Percentiles rank a stretch among this genome's conserved stretches.
Evolutionary conservation across 2,329 filamentous ascomycete species (phyloP).

Genomic region (Neopestalotiopsis sp.): DNA sequence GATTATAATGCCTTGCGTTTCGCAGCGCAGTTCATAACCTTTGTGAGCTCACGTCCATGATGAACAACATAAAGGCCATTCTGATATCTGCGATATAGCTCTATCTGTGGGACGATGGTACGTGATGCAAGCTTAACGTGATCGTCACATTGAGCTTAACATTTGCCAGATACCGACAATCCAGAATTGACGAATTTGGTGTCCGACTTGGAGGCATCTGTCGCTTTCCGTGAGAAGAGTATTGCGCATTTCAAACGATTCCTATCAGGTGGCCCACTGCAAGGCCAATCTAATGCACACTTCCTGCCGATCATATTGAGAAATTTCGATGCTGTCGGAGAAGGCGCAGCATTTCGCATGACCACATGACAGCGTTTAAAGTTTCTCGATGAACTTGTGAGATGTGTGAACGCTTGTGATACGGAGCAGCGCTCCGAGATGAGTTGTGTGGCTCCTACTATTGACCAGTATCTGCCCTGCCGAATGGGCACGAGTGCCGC

Average conservation of each 20-base stretch:
- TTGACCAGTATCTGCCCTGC: conserved; percentile 25
- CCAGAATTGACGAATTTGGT: too few species aligned
- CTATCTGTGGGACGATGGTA: too few species aligned
- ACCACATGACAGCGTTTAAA: conserved; percentile 12
- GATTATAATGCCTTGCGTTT: conserved; percentile 20
- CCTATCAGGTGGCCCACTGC: too few species aligned
- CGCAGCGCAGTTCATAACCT: background rate
- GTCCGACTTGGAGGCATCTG: too few species aligned
- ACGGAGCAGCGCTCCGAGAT: conserved; percentile 24
- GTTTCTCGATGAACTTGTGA: conserved; percentile 19
- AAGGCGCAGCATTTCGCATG: conserved; percentile 20
- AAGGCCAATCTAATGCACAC: too few species aligned
- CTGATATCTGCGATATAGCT: too few species aligned
- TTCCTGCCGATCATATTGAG: conserved; percentile 16
- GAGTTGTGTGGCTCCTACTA: conserved; percentile 23
- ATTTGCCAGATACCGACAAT: too few species aligned
- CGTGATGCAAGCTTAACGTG: too few species aligned
- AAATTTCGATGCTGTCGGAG: conserved; percentile 23
- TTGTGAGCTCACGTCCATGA: too few species aligned
- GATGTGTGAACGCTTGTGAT: conserved; percentile 20
- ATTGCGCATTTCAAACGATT: background rate
- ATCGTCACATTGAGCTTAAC: too few species aligned
- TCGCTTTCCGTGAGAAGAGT: too few species aligned
- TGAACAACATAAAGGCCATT: too few species aligned
- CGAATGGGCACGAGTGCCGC: conserved; percentile 24